Evolutionary conservation across 2,329 filamentous ascomycete species (phyloP), one percentile per base, ranked within the genome.

Genomic region (Alternaria longipes): DNA sequence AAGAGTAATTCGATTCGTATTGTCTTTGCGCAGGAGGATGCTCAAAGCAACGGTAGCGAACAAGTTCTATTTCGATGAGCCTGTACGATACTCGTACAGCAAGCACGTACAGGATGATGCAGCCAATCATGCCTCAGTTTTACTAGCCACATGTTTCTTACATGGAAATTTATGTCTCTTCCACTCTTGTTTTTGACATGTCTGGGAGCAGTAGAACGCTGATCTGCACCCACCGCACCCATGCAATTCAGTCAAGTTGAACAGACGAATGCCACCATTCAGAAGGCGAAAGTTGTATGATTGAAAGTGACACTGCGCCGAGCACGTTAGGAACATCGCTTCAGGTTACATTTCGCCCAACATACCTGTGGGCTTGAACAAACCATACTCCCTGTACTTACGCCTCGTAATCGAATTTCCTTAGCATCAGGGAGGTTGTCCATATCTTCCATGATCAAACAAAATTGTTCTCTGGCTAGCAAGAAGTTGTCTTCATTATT

Each of bases 121-220:
- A 36, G 1, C 12, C 32, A 36, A 36, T 16, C 32, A 36, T 36
- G 12, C 14, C 32, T 6, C 32, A 14, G 24, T 24, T 30, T 40
- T 22, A 40, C n/a, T 18, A 40, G 34, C 11, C 50, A 14, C 40
- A 11, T 53, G 16, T 38, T 3, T 4, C 38, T 53, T 38, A 28
- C 50, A 53, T 6, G 26, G 50, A 30, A 8, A 8, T 20, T 30
- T 53, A n/a, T 53, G 50, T 42, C 50, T 41, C 36, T 42, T 42
- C 50, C 36, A 53, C 24, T 53, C 50, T 14, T 18, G 16, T 26
- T 30, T 41, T 41, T 53, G 50, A 22, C 50, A 42, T 26, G 18
- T 5, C 22, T 26, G 36, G n/a, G 24, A 40, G 36, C 50, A 53
- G 16, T 53, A 53, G 34, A 26, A 53, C 6, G 18, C 36, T 9